phyloP scores from a whole-genome alignment of 768 basidiomycete species.

The Boletus huronensis region DNA sequence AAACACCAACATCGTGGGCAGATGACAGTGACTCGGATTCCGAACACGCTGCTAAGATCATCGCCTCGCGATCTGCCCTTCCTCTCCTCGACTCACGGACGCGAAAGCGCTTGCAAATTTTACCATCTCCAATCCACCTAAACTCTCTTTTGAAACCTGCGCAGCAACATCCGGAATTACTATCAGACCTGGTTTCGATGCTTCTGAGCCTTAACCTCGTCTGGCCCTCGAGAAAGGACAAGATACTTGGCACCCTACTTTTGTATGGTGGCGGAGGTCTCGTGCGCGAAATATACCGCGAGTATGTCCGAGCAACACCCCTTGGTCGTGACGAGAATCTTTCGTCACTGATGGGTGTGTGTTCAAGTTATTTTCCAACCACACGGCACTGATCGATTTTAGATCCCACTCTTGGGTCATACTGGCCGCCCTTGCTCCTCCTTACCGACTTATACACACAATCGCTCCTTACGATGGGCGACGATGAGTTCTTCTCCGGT shows the following conservation, averaged over 20 bases:
- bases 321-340: constrained; percentile 57
- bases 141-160: constrained; percentile 47
- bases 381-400: constrained; percentile 6
- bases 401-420: constrained; percentile 44
- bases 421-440: constrained; percentile 73
- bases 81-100: constrained; percentile 58
- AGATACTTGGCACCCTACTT: constrained; percentile 53
- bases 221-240: constrained; percentile 58
- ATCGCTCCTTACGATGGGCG: constrained; percentile 85
- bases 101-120: constrained; percentile 55
- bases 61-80: constrained; percentile 32
- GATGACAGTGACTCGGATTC: constrained; percentile 43
- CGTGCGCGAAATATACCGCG: constrained; percentile 72
- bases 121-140: constrained; percentile 54
- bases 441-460: constrained; percentile 81
- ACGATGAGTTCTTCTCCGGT: constrained; percentile 89
- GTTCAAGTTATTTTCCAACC: background rate
- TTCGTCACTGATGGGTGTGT: constrained; percentile 39
- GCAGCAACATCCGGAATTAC: constrained; percentile 37
- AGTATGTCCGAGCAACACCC: constrained; percentile 55
- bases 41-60: constrained; percentile 32
- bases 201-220: constrained; percentile 54
- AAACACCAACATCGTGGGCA: constrained; percentile 13
- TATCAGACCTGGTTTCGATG: constrained; percentile 51
- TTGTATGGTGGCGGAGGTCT: constrained; percentile 55